These are phyloP conservation scores for Udeniomyces megalosporus DNA, from an alignment of 768 basidiomycete genomes.

Conservation along the genomic window DNA sequence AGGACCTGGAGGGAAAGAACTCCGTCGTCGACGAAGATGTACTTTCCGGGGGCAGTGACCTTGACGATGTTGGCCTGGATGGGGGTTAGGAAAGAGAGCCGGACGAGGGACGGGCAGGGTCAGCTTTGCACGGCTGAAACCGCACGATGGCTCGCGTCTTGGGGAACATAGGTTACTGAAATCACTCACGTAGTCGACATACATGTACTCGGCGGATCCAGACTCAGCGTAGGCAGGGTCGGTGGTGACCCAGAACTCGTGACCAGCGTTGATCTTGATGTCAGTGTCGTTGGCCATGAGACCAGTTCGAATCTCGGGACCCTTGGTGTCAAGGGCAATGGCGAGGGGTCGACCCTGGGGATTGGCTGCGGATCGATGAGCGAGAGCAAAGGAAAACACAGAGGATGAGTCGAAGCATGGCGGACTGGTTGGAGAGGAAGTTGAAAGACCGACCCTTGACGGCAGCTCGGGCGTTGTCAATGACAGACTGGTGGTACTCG, in stretches of 20 bases:
- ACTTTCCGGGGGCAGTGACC: slow-evolving; percentile 91
- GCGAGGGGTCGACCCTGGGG: slow-evolving; percentile 77
- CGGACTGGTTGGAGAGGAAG: neutral
- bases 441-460: slow-evolving; percentile 43
- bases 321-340: slow-evolving; percentile 98
- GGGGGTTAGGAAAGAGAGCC: neutral
- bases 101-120: too few species aligned
- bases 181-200: slow-evolving; percentile 77
- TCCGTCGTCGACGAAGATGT: slow-evolving; percentile 97
- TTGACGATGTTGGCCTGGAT: slow-evolving; percentile 72
- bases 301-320: slow-evolving; percentile 96
- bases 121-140: too few species aligned
- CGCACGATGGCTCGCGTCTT: too few species aligned
- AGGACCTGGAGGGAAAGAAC: slow-evolving; percentile 81
- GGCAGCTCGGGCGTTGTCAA: slow-evolving; percentile 88
- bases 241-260: slow-evolving; percentile 80
- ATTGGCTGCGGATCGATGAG: slow-evolving; percentile 38
- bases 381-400: neutral
- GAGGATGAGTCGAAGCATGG: neutral
- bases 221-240: slow-evolving; percentile 61
- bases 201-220: slow-evolving; percentile 72
- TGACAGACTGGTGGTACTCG: slow-evolving; percentile 96
- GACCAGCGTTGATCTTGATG: slow-evolving; percentile 74
- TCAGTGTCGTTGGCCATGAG: slow-evolving; percentile 72
- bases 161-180: too few species aligned